phyloP scores from a whole-genome alignment of 2,329 filamentous ascomycete genomes.

The Knoxdaviesia proteae region DNA sequence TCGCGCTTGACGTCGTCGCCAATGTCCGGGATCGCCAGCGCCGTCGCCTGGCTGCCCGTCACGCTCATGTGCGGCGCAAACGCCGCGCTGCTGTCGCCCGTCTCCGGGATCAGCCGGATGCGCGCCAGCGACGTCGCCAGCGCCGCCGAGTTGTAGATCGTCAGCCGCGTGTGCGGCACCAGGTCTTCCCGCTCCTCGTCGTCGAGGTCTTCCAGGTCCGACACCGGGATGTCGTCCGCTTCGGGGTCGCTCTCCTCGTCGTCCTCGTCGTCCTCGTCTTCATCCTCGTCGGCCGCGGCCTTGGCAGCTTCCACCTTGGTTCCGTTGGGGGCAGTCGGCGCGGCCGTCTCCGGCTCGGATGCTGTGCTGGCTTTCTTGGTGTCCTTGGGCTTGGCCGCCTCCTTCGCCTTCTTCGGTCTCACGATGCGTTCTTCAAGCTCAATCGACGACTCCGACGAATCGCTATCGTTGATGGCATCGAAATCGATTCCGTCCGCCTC shows the following conservation, averaged over 20 bases:
- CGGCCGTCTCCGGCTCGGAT: too few relatives aligned
- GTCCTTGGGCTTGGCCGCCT: conserved; percentile 18
- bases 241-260: conserved; percentile 49
- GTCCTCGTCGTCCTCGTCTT: conserved; percentile 21
- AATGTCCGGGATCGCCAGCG: conserved; percentile 52
- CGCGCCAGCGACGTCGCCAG: conserved; percentile 63
- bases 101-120: conserved; percentile 38
- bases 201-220: conserved; percentile 58
- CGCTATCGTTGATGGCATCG: conserved; percentile 37
- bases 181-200: conserved; percentile 73
- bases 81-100: conserved; percentile 39
- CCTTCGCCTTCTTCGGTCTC: conserved; percentile 23
- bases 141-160: conserved; percentile 93
- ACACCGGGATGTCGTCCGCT: conserved; percentile 75
- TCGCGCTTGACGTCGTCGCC: conserved; percentile 86
- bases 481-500: conserved; percentile 20
- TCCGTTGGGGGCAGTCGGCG: neutral
- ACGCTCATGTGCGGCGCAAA: conserved; percentile 74
- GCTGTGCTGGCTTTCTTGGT: conserved; percentile 5
- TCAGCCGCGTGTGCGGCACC: conserved; percentile 75
- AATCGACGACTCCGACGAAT: conserved; percentile 46
- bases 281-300: conserved; percentile 11
- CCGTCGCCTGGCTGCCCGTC: conserved; percentile 42
- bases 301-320: conserved; percentile 2
- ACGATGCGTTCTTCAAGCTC: conserved; percentile 55